A percentile compares a stretch with the other conserved stretches of the same genome.
Conservation (phyloP, 2,329 filamentous ascomycete genomes). For the Aspergillus transmontanensis region DNA sequence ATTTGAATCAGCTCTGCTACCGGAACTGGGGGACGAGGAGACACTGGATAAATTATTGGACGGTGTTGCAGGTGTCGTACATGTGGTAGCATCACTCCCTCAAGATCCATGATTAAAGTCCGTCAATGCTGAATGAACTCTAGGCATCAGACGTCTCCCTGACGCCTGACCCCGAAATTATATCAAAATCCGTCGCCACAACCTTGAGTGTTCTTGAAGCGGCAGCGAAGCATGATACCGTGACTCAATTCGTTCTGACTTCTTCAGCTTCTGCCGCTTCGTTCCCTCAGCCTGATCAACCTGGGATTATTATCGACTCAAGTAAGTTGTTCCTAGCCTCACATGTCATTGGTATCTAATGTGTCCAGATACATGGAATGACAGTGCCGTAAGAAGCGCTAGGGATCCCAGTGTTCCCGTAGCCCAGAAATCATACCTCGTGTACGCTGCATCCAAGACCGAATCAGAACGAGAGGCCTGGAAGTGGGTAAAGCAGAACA, state of each 20-base stretch:
- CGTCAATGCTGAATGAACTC: not conserved
- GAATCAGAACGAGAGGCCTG: constrained; percentile 51
- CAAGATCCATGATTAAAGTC: not conserved
- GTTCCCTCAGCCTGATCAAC: not conserved
- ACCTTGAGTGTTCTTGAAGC: not conserved
- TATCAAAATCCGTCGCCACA: constrained; percentile 32
- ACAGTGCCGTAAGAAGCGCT: constrained; percentile 5
- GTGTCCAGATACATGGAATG: constrained; percentile 15
- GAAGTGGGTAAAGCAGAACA: constrained; percentile 49
- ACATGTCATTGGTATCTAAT: not conserved
- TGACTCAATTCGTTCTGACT: not conserved
- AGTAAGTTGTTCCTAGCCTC: not conserved
- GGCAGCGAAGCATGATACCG: not conserved
- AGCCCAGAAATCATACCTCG: not conserved
- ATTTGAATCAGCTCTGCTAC: constrained; percentile 45
- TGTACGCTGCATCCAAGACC: constrained; percentile 47
- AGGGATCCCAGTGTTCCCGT: not conserved
- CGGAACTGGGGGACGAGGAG: constrained; percentile 40
- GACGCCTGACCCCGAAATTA: constrained; percentile 45
- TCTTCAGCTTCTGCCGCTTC: not conserved
- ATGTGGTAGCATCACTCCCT: constrained; percentile 16
- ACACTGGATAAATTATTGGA: constrained; percentile 45
- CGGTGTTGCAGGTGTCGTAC: constrained; percentile 33
- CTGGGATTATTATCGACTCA: not conserved
- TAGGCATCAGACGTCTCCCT: constrained; percentile 30